Percentiles rank a stretch among this genome's conserved stretches.
phyloP scores from a whole-genome alignment of 1,284 basidiomycete genomes.

The Kwoniella shivajii region DNA sequence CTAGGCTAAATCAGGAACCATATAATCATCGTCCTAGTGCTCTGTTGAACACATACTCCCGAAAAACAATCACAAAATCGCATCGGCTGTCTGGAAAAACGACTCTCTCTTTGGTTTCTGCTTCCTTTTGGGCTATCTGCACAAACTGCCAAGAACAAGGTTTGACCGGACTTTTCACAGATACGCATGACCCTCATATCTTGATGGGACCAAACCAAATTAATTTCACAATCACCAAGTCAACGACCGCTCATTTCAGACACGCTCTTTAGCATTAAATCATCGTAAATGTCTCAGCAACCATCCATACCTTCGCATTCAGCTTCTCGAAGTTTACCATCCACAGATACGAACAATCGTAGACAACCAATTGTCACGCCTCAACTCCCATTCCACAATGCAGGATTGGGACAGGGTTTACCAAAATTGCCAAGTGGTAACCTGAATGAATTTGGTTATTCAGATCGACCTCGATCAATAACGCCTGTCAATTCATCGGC shows the following conservation, averaged over 20 bases:
- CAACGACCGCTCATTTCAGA: neutral
- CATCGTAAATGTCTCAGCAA: constrained; percentile 2
- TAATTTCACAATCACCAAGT: no score
- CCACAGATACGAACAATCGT: constrained; percentile 1
- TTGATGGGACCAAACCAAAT: no score
- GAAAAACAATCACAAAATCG: no score
- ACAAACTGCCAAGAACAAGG: no score
- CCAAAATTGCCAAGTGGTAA: constrained; percentile 10
- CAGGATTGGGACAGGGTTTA: neutral
- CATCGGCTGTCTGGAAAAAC: no score
- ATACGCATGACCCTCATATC: no score
- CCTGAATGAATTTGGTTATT: constrained; percentile 13
- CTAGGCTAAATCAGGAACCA: no score
- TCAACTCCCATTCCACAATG: neutral
- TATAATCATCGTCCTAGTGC: no score
- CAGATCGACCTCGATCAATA: neutral
- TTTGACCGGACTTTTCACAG: no score
- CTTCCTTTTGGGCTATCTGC: no score
- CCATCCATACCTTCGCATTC: constrained; percentile 7
- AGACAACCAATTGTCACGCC: neutral
- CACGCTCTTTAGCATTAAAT: neutral
- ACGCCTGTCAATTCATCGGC: constrained; percentile 8
- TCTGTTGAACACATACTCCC: no score
- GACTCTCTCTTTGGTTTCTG: no score
- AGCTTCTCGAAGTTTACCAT: neutral